Percentiles rank a stretch among this genome's conserved stretches.
phyloP scores from a whole-genome alignment of 2,329 filamentous ascomycete species.

The Truncatella angustata region DNA sequence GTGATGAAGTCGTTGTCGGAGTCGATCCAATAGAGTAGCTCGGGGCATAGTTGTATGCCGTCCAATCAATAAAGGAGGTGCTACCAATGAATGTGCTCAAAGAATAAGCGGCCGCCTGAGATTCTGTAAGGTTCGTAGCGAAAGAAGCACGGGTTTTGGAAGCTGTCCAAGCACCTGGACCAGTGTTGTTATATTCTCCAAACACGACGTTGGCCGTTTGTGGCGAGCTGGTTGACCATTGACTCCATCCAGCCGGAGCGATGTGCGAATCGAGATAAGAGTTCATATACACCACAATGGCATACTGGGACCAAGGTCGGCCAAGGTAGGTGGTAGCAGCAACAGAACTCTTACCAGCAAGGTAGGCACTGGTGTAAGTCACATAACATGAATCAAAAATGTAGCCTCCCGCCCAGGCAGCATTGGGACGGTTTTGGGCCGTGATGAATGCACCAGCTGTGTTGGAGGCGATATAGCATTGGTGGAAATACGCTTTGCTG shows the following conservation, averaged over 20 bases:
- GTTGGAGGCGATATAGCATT: conserved; percentile 36
- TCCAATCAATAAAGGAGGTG: conserved; percentile 40
- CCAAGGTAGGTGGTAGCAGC: conserved; percentile 19
- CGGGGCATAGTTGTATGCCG: conserved; percentile 35
- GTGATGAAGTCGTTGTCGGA: conserved; percentile 19
- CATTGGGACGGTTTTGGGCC: conserved; percentile 28
- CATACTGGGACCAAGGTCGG: conserved; percentile 24
- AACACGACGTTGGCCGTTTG: conserved; percentile 45
- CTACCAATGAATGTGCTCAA: conserved; percentile 36
- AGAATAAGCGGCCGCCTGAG: conserved; percentile 32
- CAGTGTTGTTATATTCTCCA: conserved; percentile 59
- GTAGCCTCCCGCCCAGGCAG: conserved; percentile 29
- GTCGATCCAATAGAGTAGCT: conserved; percentile 26
- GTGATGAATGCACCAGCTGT: conserved; percentile 30
- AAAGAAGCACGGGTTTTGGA: conserved; percentile 40
- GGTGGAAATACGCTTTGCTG: conserved; percentile 33
- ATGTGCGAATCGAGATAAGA: conserved; percentile 34
- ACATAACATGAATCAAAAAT: conserved; percentile 29
- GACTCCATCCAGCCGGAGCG: conserved; percentile 27
- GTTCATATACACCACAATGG: conserved; percentile 32
- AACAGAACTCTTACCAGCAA: conserved; percentile 16
- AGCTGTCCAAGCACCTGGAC: conserved; percentile 51
- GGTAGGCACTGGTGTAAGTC: conserved; percentile 18
- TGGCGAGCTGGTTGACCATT: conserved; percentile 30
- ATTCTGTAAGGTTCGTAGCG: conserved; percentile 31